Evolutionary conservation across 805 yeast genomes (phyloP), one percentile per base, ranked within the genome.

Genomic region (Cephaloascus albidus): DNA sequence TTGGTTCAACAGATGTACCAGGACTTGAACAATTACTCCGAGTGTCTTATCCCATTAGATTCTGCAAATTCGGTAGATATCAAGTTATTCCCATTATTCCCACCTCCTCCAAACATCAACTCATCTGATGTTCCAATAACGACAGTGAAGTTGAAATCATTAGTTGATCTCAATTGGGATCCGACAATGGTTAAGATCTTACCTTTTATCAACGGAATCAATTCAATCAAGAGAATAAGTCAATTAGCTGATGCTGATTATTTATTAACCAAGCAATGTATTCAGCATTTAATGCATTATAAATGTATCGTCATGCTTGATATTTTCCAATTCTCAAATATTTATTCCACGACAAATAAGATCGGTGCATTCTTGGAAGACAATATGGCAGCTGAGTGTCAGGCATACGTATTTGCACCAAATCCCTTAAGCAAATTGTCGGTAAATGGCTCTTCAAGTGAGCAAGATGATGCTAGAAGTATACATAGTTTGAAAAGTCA

Each of bases 131-230:
- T 93, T 1, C 98, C 98, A 0, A 76, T 89, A 4, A 76, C 94
- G n/a, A 81, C 90, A 0, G 95, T 93, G 1, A 78, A 79, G 38
- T 62, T 93, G 27, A 71, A 72, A 20, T 63, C 74, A 31, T 66
- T 93, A 44, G 80, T 86, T 34, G 98, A 93, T 57, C 82, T 85
- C 6, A 82, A 85, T 50, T 93, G 98, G 97, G 98, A 93, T 58
- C 97, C 97, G 1, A 90, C 97, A 2, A 83, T 93, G 93, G 67
- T 87, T 36, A 81, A 84, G 48, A 85, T 93, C 18, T 61, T 86
- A 10, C 96, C 96, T 0, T 83, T 69, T 47, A 86, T 93, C 37
- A 78, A 93, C 51, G 98, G 99, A 1, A 68, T 88, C 37, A 90
- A 90, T 55, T 85, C 93, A 4, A 77, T 93, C 16, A 69, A 77